Evolutionary conservation across 768 basidiomycete species (phyloP).

Genomic region (Podaxis mareebaensis): DNA sequence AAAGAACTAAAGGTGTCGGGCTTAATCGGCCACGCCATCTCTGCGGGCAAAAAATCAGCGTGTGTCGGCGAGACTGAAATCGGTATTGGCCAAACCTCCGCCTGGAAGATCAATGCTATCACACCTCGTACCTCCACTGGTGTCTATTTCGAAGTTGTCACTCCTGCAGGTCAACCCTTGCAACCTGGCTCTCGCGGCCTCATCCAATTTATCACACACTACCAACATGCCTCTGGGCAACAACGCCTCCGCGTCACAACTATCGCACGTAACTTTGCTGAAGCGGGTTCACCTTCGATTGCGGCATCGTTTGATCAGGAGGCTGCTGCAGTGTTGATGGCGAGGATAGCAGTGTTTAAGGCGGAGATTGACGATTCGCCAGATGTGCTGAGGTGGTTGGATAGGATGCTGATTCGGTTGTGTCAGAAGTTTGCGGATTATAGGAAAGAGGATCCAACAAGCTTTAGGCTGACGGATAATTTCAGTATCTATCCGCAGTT

Average conservation of each 20-base stretch:
- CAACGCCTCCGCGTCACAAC: conserved; percentile 96
- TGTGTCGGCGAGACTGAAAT: conserved; percentile 99
- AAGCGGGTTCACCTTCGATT: conserved; percentile 93
- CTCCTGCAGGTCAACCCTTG: conserved; percentile 91
- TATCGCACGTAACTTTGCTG: conserved; percentile 95
- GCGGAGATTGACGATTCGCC: conserved; percentile 98
- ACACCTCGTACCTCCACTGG: conserved; percentile 85
- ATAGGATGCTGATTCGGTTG: conserved; percentile 96
- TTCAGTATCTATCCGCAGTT: conserved; percentile 99
- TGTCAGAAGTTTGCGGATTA: conserved; percentile 99
- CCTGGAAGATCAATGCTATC: conserved; percentile 95
- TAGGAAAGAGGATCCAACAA: conserved; percentile 93
- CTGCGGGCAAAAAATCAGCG: conserved; percentile 92
- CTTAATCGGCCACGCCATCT: conserved; percentile 96
- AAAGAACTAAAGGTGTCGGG: conserved; percentile 99
- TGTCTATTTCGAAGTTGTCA: conserved; percentile 98
- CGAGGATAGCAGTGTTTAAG: conserved; percentile 98
- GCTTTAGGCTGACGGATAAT: conserved; percentile 91
- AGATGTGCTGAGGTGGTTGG: conserved; percentile 95
- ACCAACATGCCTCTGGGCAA: conserved; percentile 96
- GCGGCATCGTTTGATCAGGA: conserved; percentile 97
- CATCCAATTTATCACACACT: conserved; percentile 98
- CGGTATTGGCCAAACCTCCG: conserved; percentile 97
- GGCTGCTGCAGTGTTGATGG: conserved; percentile 96
- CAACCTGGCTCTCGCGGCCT: conserved; percentile 89